Evolutionary conservation across 2,329 filamentous ascomycete species (phyloP).

Genomic region (Trichophaea hybrida): DNA sequence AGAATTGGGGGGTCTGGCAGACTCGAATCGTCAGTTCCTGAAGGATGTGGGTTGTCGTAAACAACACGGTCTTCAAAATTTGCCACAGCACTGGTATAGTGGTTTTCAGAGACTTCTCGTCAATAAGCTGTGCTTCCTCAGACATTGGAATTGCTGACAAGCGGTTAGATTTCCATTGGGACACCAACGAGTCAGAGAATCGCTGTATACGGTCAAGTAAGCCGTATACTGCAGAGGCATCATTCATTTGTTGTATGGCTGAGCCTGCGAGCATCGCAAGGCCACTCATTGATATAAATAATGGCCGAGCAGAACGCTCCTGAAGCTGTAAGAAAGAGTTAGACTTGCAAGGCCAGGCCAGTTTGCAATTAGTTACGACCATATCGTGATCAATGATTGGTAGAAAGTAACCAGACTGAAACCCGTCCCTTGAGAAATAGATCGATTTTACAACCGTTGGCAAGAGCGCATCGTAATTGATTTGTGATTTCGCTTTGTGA

Average conservation of each 20-base stretch:
- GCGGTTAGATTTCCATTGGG: constrained; percentile 60
- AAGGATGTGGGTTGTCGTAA: constrained; percentile 59
- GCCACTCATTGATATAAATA: constrained; percentile 53
- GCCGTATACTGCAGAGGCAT: constrained; percentile 36
- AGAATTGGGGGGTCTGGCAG: constrained; percentile 41
- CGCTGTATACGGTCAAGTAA: constrained; percentile 18
- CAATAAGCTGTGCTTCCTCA: constrained; percentile 49
- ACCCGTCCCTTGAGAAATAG: constrained; percentile 55
- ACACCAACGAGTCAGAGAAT: constrained; percentile 41
- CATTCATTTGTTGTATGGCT: constrained; percentile 36
- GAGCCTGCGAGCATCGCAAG: constrained; percentile 51
- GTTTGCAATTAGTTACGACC: constrained; percentile 39
- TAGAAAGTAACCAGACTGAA: constrained; percentile 63
- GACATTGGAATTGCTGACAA: constrained; percentile 57
- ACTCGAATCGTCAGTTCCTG: constrained; percentile 56
- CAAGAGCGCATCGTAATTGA: constrained; percentile 39
- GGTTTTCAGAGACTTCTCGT: constrained; percentile 47
- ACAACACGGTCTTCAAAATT: constrained; percentile 59
- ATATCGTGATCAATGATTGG: constrained; percentile 54
- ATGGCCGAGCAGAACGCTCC: constrained; percentile 44
- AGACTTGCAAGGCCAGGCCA: constrained; percentile 49
- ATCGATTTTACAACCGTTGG: constrained; percentile 54
- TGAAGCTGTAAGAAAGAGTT: constrained; percentile 47
- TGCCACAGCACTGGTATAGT: constrained; percentile 63
- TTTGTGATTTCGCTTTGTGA: constrained; percentile 17